Base-by-base conservation (phyloP, 2,329 filamentous ascomycete species). In the Trichoderma arundinaceum region DNA sequence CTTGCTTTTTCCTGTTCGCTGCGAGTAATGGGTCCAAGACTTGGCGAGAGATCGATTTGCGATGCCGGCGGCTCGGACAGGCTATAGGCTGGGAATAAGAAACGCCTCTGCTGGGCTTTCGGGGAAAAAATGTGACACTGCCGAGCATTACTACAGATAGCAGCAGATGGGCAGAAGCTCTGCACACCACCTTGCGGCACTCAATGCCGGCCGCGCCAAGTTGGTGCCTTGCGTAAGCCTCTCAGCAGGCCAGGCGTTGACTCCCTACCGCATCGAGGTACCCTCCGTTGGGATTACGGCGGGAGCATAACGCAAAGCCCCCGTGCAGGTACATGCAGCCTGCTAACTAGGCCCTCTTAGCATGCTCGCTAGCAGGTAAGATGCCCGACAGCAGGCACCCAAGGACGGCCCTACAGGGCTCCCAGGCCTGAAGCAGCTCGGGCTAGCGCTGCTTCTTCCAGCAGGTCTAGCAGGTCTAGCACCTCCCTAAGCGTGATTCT, bases 171-270 rank as follows among this genome's bases (percentile, higher is more conserved):
- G 17, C 33, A 49, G 35, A 49, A 49, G 17, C 12, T 62, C 48
- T 43, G 48, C 59, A 44, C 59, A 62, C 59, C 60, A 53, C 48
- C 41, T 43, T 53, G 49, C 60, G 49, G 60, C 60, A 63, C 41
- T 63, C 39, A 54, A 15, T 63, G 60, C 60, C 60, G 60, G 60
- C 60, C 48, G 60, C 56, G 56, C 32, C 60, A 53, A 53, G 28
- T 54, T 35, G 7, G 60, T 63, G 39, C 60, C 60, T 54, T 63
- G 60, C 60, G 60, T 9, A 54, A 62, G 59, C 48, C 59, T 44
- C 39, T 15, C 5, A 28, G 7, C 5, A 28, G 7, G 43, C 43
- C n/a, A 19, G 43, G 43, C 43, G 19, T 41, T 39, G 19, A 19
- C 43, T 44, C 6, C 19, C 15, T 35, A 33, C 38, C 39, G 22